phyloP scores from a whole-genome alignment of 805 yeast genomes.

The Kodamaea restingae region DNA sequence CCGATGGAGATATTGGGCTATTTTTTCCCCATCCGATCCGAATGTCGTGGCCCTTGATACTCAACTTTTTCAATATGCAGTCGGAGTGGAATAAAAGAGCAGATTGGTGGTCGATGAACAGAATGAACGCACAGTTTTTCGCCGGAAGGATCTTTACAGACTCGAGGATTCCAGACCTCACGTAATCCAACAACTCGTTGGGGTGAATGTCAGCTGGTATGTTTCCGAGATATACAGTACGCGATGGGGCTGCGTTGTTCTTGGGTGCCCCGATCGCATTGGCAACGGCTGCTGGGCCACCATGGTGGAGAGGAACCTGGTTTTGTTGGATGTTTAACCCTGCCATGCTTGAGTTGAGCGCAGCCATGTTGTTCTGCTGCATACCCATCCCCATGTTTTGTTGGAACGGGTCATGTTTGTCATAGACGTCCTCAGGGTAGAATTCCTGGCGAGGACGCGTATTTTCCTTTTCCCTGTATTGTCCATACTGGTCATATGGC shows the following conservation, averaged over 20 bases:
- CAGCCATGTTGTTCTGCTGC: conserved; percentile 6
- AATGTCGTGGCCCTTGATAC: conserved; percentile 75
- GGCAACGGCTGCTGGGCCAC: conserved; percentile 5
- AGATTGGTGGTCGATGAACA: conserved; percentile 83
- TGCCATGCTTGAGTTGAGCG: conserved; percentile 7
- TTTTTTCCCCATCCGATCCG: conserved; percentile 93
- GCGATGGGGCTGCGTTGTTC: conserved; percentile 51
- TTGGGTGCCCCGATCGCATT: conserved; percentile 9
- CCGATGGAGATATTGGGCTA: conserved; percentile 67
- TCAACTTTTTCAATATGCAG: conserved; percentile 78
- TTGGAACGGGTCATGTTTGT: background rate
- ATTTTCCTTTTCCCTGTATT: conserved; percentile 18
- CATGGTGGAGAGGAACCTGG: conserved; percentile 5
- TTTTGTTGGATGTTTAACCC: conserved; percentile 4
- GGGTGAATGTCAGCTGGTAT: conserved; percentile 78
- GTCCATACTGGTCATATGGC: conserved; percentile 19
- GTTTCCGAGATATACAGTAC: conserved; percentile 89
- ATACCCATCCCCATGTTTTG: conserved; percentile 7
- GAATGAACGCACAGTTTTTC: conserved; percentile 84
- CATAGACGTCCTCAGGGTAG: background rate
- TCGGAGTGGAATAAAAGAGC: conserved; percentile 92
- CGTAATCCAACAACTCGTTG: conserved; percentile 81
- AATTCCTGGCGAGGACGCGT: conserved; percentile 1
- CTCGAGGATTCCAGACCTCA: conserved; percentile 86
- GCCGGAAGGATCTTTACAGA: conserved; percentile 72